Evolutionary conservation across 163 green algal species (phyloP), one percentile per base, ranked within the genome.

Genomic region (Scenedesmus sp.): DNA sequence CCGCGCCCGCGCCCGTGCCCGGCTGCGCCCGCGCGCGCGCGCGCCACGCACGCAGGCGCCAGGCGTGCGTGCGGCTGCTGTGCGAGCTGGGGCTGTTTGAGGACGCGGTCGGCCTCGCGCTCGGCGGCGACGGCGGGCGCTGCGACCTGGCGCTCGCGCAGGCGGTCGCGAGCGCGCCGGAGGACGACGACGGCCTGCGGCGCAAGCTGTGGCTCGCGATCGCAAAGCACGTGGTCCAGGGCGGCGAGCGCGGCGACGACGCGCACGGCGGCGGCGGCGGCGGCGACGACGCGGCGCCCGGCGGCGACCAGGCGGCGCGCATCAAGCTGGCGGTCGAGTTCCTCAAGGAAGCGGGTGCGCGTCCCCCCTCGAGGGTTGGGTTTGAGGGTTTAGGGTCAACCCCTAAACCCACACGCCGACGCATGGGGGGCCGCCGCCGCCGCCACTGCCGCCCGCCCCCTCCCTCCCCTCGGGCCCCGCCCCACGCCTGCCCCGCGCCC

Each of bases 31-130:
- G 9, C 57, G 6, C n/a, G n/a, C n/a, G n/a, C n/a, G n/a, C n/a
- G n/a, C n/a, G n/a, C n/a, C n/a, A n/a, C n/a, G n/a, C n/a, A n/a
- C 53, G 31, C 56, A 92, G 84, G 75, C 73, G 56, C 44, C 86
- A 87, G 20, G 93, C 95, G 14, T 93, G 77, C 54, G 92, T 98
- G 7, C 74, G 83, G 44, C 89, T 98, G 39, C 89, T 97, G 63
- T 93, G 87, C 64, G 84, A 93, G 64, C 77, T 98, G 47, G 89
- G 86, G 15, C 87, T 98, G 87, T 93, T 91, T 54, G 86, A 95
- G 48, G 95, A 98, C 60, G 95, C 95, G 0, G 93, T 98, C 33
- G 50, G 66, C 0, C 70, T 93, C 18, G 95, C 94, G 11, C 87
- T 98, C 63, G 69, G 24, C 0, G 84, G 94, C 58, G n/a, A n/a